Evolutionary conservation across 805 yeast genomes (phyloP).

Genomic region (Teunomyces aglyptinius): DNA sequence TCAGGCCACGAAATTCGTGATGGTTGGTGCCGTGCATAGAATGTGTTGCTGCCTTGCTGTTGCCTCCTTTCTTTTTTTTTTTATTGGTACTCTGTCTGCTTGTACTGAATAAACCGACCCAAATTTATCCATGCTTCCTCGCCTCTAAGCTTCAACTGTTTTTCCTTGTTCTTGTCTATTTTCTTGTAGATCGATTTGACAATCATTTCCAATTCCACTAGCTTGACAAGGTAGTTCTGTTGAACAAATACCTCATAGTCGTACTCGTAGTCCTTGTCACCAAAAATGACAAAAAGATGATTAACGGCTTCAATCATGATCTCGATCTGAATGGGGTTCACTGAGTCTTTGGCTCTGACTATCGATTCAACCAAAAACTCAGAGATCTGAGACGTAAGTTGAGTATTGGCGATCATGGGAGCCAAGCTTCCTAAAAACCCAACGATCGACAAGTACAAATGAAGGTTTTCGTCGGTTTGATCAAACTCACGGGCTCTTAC

Average conservation of each 20-base stretch:
- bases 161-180: conserved; percentile 62
- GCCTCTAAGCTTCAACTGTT: conserved; percentile 57
- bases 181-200: conserved; percentile 55
- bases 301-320: conserved; percentile 61
- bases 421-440: conserved; percentile 57
- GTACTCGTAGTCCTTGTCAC: conserved; percentile 66
- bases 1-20: no score
- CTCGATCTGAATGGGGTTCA: conserved; percentile 23
- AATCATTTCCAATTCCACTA: conserved; percentile 45
- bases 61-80: neutral
- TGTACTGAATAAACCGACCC: conserved; percentile 76
- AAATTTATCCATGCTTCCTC: conserved; percentile 68
- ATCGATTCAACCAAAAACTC: conserved; percentile 20
- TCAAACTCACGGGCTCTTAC: conserved; percentile 9
- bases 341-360: conserved; percentile 3
- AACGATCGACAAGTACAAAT: conserved; percentile 31
- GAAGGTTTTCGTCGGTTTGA: conserved; percentile 8
- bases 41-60: neutral
- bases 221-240: conserved; percentile 42
- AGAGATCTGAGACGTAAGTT: conserved; percentile 44
- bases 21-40: no score
- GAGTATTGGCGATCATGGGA: conserved; percentile 41
- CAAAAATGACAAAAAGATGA: conserved; percentile 72
- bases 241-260: conserved; percentile 67
- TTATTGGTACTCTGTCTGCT: conserved; percentile 30